Evolutionary conservation across 768 basidiomycete genomes (phyloP), one percentile per base, ranked within the genome.

Genomic region (Boletales sp.): DNA sequence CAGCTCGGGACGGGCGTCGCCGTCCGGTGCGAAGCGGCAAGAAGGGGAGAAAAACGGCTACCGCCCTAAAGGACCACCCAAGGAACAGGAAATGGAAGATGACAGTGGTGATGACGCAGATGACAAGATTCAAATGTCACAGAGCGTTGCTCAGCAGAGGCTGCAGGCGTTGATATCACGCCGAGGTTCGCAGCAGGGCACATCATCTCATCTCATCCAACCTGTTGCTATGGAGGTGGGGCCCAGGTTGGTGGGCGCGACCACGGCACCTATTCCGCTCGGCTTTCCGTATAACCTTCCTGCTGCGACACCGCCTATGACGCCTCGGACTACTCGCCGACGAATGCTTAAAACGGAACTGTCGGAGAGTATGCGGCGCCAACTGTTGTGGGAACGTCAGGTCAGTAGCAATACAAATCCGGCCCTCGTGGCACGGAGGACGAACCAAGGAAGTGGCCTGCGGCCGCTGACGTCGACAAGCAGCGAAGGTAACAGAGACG

Each of bases 281-380:
- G 75, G 74, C 5, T 70, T 79, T 63, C 84, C 87, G 7, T 88
- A 90, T 69, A 87, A 88, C 59, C 76, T 91, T 21, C 89, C 89
- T 0, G 74, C 78, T 11, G 72, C 79, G 30, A 70, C 75, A 0
- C 72, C 80, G 15, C 88, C 89, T 3, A 85, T 86, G 56, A 90
- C 90, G 1, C 93, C 93, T 0, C 82, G 87, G 32, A 91, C 93
- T 38, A 93, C 90, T 3, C 79, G 93, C 3, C 75, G 89, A 43
- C 77, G 80, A 56, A 94, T 94, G 89, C 74, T 94, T 40, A 76
- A 83, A 48, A 86, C 84, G 5, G 93, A 95, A 68, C 73, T 95
- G 62, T 86, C 87, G 30, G 93, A 95, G 69, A 87, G 84, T 51
- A 69, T 95, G 54, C 75, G 93, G 18, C 74, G 86, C 40, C 88